These are phyloP conservation scores for Anethum foeniculum DNA, from an alignment of 140 eudicot genomes.

Conservation along the genomic window DNA sequence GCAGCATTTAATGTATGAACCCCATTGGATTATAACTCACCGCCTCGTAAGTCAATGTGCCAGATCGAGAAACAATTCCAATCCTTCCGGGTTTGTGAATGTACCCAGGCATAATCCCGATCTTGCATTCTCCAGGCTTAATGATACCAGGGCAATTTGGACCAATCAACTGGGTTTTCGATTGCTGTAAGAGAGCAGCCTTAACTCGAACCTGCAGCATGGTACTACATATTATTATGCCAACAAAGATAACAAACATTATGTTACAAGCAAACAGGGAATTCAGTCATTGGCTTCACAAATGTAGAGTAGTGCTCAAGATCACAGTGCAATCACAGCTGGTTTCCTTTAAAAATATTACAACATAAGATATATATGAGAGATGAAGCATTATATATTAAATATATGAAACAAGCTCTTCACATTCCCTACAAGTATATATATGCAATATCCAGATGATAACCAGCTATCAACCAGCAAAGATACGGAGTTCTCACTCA, in stretches of 20 bases:
- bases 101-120: conserved; percentile 63
- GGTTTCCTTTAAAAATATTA: neutral
- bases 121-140: conserved; percentile 63
- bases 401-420: neutral
- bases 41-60: conserved; percentile 62
- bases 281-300: neutral
- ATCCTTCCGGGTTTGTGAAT: conserved; percentile 63
- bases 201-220: conserved; percentile 31
- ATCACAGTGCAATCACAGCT: neutral
- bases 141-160: conserved; percentile 59
- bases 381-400: neutral
- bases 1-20: neutral
- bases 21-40: neutral
- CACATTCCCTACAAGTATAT: neutral
- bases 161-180: conserved; percentile 51
- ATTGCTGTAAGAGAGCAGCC: conserved; percentile 51
- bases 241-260: neutral
- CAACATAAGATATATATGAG: neutral
- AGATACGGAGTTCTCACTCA: neutral
- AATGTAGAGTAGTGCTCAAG: neutral
- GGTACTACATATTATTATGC: neutral
- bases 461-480: neutral
- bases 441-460: neutral
- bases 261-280: neutral
- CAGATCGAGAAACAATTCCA: conserved; percentile 56